phyloP scores from a whole-genome alignment of 208 protist genomes.

The Trypanosoma rangeli region DNA sequence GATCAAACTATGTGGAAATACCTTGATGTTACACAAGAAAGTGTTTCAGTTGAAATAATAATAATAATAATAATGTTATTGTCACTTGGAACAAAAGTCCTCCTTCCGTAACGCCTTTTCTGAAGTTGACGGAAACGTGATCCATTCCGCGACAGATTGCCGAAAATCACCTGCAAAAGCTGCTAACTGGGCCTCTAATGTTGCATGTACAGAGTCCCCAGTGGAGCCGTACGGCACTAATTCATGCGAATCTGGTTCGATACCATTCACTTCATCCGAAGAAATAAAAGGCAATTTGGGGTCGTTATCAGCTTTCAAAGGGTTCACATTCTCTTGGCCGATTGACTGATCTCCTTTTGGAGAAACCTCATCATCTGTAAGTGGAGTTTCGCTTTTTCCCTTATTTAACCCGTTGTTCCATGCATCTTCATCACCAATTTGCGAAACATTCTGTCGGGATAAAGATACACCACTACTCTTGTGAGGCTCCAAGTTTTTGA shows the following conservation, averaged over 20 bases:
- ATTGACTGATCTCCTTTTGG: background rate
- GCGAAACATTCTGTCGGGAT: slow-evolving; percentile 1
- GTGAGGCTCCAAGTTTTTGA: slow-evolving; percentile 13
- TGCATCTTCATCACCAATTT: background rate
- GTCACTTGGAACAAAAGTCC: slow-evolving; percentile 18
- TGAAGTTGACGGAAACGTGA: background rate
- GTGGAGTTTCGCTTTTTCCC: background rate
- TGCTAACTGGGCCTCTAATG: slow-evolving; percentile 23
- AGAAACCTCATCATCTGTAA: background rate
- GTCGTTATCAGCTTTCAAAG: background rate
- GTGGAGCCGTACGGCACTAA: background rate
- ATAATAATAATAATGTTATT: background rate
- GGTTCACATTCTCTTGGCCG: background rate
- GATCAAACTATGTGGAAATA: background rate
- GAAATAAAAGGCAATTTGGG: background rate
- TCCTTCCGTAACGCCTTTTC: slow-evolving; percentile 6
- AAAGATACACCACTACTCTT: slow-evolving; percentile 11
- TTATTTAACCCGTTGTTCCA: background rate
- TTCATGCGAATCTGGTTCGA: background rate
- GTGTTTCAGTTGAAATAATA: background rate
- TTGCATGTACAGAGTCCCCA: background rate
- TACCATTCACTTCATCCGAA: background rate
- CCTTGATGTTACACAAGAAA: background rate
- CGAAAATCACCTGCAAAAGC: slow-evolving; percentile 26
- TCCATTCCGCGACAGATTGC: slow-evolving; percentile 28